Evolutionary conservation across 2,329 filamentous ascomycete genomes (phyloP), one percentile per base, ranked within the genome.

Genomic region (Verticillium zaregamsianum): DNA sequence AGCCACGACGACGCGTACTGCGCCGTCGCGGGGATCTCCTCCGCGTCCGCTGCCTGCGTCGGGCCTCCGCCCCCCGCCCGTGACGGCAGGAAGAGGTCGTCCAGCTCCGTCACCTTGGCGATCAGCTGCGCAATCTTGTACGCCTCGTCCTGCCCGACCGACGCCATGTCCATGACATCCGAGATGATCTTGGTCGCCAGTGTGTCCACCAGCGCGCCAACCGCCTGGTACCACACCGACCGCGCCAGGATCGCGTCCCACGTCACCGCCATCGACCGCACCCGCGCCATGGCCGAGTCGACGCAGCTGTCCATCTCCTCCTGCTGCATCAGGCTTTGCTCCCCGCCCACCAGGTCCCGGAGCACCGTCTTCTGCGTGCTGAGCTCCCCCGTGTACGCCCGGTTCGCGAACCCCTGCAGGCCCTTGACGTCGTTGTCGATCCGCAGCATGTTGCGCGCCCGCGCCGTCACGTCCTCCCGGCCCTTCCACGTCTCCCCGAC

Each of bases 1-100:
- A 89, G 76, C 87, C 87, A 90, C 57, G 79, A 81, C 3, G 80
- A 77, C 4, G 85, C 85, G 65, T 87, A 88, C 68, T 88, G 84
- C 3, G 84, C 79, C 37, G 86, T 88, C 4, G 79, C 73, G 4
- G 86, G 83, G 1, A 85, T 72, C 37, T 80, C 79, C 5, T 78
- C 77, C 25, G 70, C 71, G 6, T 62, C 66, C 2, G 61, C 67
- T 1, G 67, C 57, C 56, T 45, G 39, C 31, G 49, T 28, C 58
- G 28, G 28, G 25, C 17, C 37, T 5, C 60, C 39, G 2, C 66
- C 71, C 7, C 68, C 59, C 5, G 74, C 63, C 40, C 73, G 74
- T 66, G 77, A 80, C 0, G 82, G 81, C 1, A 85, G 71, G 67
- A 89, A 90, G 15, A 89, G 70, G 59, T 85, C 81, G 64, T 89